Conservation (phyloP, 1,139 yeast genomes). For the Lodderomyces jiufengensis region DNA sequence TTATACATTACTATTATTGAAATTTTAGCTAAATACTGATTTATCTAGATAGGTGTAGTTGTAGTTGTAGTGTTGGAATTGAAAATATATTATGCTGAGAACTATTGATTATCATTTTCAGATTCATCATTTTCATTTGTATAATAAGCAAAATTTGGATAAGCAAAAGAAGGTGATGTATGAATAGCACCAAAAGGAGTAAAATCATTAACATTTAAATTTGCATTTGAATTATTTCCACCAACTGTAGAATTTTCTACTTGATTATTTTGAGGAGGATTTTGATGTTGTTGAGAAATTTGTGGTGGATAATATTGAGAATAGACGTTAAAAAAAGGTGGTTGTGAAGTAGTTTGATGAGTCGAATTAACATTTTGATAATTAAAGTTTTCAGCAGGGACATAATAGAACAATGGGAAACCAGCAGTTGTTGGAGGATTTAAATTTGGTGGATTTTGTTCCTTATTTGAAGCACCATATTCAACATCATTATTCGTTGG, state of each 20-base stretch:
- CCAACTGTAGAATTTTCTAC: background rate
- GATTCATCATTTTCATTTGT: slow-evolving; percentile 9
- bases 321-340: slow-evolving; percentile 18
- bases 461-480: background rate
- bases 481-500: background rate
- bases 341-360: slow-evolving; percentile 5
- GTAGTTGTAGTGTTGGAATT: too few relatives aligned
- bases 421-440: slow-evolving; percentile 7
- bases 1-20: too few relatives aligned
- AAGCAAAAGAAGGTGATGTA: slow-evolving; percentile 9
- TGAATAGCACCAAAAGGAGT: slow-evolving; percentile 1
- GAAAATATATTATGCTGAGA: too few relatives aligned
- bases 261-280: background rate
- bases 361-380: slow-evolving; percentile 7
- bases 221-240: slow-evolving; percentile 1
- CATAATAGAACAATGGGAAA: slow-evolving; percentile 22
- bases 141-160: slow-evolving; percentile 14
- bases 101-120: too few relatives aligned
- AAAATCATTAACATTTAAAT: slow-evolving; percentile 2
- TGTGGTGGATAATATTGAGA: slow-evolving; percentile 14
- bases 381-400: slow-evolving; percentile 16
- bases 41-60: too few relatives aligned
- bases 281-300: background rate
- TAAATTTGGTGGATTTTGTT: background rate
- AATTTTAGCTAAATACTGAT: too few relatives aligned